phyloP scores from a whole-genome alignment of 495 filamentous ascomycete species.

The Neurospora intermedia region DNA sequence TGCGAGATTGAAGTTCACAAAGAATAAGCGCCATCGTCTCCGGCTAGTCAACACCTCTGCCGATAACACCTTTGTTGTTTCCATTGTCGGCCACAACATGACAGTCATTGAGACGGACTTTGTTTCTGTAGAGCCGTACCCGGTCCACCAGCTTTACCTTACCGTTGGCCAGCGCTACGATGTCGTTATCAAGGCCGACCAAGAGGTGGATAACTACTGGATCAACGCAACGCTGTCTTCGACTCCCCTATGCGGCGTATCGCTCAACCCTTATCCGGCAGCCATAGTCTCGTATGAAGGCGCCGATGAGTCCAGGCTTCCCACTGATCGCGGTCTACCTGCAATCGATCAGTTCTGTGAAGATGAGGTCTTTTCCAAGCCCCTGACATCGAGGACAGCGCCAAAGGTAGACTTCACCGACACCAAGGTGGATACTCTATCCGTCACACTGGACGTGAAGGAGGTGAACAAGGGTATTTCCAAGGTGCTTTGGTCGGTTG shows the following conservation, averaged over 20 bases:
- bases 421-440: background rate
- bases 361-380: background rate
- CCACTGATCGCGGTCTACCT: slow-evolving; percentile 3
- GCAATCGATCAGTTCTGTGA: slow-evolving; percentile 4
- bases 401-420: background rate
- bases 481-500: slow-evolving; percentile 13
- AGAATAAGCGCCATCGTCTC: slow-evolving; percentile 30
- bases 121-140: slow-evolving; percentile 34
- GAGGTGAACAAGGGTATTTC: background rate
- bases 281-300: slow-evolving; percentile 9
- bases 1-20: slow-evolving; percentile 18
- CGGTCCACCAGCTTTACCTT: slow-evolving; percentile 31
- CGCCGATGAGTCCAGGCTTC: background rate
- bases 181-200: slow-evolving; percentile 48
- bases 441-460: background rate
- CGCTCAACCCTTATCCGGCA: slow-evolving; percentile 4
- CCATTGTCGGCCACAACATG: slow-evolving; percentile 34
- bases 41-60: slow-evolving; percentile 38
- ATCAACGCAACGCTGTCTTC: slow-evolving; percentile 10
- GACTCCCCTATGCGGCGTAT: background rate
- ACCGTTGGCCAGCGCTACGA: slow-evolving; percentile 56
- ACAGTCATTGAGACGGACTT: slow-evolving; percentile 35
- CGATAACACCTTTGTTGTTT: slow-evolving; percentile 18
- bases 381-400: background rate
- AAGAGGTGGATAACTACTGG: slow-evolving; percentile 42